These are phyloP conservation scores for Epichloe coenophiala DNA, from an alignment of 2,329 filamentous ascomycete species.

Conservation along the genomic window DNA sequence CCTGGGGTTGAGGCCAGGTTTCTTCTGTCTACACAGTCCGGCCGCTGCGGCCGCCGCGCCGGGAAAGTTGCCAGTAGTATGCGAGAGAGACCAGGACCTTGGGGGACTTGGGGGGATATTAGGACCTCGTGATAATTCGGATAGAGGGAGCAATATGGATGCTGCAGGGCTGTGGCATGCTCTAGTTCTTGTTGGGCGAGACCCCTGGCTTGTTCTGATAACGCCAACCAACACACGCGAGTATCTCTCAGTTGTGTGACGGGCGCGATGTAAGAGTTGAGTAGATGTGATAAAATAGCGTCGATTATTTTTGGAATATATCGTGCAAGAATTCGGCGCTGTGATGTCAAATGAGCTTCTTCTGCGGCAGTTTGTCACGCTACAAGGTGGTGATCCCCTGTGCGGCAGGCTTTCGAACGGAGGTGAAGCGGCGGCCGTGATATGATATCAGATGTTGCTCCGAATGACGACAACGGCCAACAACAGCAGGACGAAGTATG, in stretches of 20 bases:
- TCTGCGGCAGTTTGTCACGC: not conserved
- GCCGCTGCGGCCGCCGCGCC: slow-evolving; percentile 3
- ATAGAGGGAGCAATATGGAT: not conserved
- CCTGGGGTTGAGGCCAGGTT: not conserved
- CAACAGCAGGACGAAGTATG: not conserved
- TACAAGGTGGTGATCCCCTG: not conserved
- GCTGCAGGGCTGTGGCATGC: slow-evolving; percentile 3
- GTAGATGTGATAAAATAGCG: not conserved
- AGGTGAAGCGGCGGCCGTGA: not conserved
- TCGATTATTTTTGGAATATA: not conserved
- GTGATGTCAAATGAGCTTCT: not conserved
- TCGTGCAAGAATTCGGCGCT: not conserved
- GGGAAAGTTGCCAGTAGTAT: not conserved
- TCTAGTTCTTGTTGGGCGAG: not conserved
- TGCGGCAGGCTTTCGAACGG: not conserved
- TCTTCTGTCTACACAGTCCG: slow-evolving; percentile 2
- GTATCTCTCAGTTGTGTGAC: not conserved
- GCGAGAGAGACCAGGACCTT: not conserved
- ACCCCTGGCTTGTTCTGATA: not conserved
- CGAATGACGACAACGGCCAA: slow-evolving; percentile 2
- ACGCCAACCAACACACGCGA: not conserved
- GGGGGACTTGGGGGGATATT: not conserved
- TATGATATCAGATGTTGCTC: not conserved
- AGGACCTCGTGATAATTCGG: not conserved
- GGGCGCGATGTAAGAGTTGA: not conserved